Evolutionary conservation across 345 rosid species (phyloP), one percentile per base, ranked within the genome.

Genomic region (Moricandia arvensis): DNA sequence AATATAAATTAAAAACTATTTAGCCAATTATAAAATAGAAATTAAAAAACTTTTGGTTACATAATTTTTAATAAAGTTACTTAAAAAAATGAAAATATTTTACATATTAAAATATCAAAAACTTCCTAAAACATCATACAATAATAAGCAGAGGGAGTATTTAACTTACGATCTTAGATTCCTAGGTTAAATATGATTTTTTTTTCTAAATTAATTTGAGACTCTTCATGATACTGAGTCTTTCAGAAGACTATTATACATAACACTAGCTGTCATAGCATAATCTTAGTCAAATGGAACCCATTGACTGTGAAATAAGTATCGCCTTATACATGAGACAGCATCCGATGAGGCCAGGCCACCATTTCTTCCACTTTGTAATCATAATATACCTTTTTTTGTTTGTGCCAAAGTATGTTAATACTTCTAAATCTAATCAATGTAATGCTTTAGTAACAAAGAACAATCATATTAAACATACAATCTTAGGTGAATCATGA

Each of bases 311-410:
- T 8, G 13, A 51, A 26, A 37, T 55, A 63, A 30, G 15, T 26
- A 65, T 74, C 65, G 59, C 71, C 66, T 26, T 26, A 17, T 74
- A 0, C 24, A 0, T 21, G 10, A 60, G 43, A 68, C 54, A 75
- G 68, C 34, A 75, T 67, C 73, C 62, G 67, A 59, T 34, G 73
- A 59, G 51, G 54, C 68, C 54, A 59, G 37, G 37, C 67, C 73
- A 66, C 61, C 8, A 2, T 9, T 24, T 6, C 59, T 43, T 31
- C 37, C 26, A 18, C 21, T 53, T 34, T 7, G n/a, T 12, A 61
- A 68, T 68, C 63, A 54, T 54, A 13, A n/a, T 29, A 30, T 30
- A 30, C 21, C 1, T 21, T 21, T n/a, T n/a, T 59, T 59, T 59
- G 37, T 10, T 27, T 55, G 15, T 21, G 59, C 30, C 15, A 55